phyloP scores from a whole-genome alignment of 2,329 filamentous ascomycete species.

The Pochonia chlamydosporia region DNA sequence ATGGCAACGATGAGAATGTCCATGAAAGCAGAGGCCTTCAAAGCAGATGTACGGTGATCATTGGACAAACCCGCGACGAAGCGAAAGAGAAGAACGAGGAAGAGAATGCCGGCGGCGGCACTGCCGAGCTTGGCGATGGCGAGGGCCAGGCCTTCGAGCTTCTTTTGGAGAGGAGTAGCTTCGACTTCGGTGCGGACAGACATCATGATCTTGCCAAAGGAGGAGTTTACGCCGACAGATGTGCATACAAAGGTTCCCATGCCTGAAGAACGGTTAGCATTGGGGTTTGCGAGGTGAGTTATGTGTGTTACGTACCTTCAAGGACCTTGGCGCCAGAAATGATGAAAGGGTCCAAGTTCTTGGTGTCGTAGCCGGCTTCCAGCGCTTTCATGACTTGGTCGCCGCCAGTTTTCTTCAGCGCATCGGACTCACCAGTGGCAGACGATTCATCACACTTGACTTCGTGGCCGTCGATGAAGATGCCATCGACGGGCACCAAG shows the following conservation, averaged over 20 bases:
- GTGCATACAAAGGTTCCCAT: conserved; percentile 50
- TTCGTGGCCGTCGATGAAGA: conserved; percentile 52
- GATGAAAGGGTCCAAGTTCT: conserved; percentile 60
- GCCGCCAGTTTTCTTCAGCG: conserved; percentile 60
- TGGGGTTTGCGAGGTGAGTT: neutral
- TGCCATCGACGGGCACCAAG: conserved; percentile 63
- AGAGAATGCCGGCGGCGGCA: conserved; percentile 65
- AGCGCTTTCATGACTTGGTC: conserved; percentile 53
- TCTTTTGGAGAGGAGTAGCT: conserved; percentile 48
- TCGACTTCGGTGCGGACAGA: conserved; percentile 45
- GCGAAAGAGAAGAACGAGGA: conserved; percentile 72
- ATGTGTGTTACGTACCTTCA: conserved; percentile 36
- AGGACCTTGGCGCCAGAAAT: conserved; percentile 50
- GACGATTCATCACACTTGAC: conserved; percentile 67
- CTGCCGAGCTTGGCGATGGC: conserved; percentile 42
- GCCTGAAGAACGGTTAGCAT: conserved; percentile 19
- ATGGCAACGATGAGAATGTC: conserved; percentile 61
- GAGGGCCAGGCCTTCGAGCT: conserved; percentile 34
- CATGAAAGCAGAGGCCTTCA: conserved; percentile 55
- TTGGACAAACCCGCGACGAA: conserved; percentile 59
- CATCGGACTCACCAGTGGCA: conserved; percentile 67
- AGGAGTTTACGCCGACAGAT: conserved; percentile 49
- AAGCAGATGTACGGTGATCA: conserved; percentile 40
- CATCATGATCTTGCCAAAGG: conserved; percentile 51
- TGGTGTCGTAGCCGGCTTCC: conserved; percentile 34